These are phyloP conservation scores for Theileria orientalis DNA, from an alignment of 169 alveolate species.

Conservation along the genomic window DNA sequence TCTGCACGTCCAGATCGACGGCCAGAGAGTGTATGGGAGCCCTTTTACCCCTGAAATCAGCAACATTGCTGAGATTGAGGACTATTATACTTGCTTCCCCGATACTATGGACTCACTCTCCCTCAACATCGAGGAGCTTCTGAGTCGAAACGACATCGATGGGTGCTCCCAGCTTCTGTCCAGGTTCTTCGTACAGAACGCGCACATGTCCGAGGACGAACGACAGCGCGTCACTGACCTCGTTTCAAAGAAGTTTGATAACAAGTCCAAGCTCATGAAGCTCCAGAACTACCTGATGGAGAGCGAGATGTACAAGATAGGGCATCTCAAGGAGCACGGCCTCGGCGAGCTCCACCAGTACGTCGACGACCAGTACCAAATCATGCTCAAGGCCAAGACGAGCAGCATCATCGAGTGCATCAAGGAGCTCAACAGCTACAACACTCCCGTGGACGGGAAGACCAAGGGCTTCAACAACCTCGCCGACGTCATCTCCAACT, in stretches of 20 bases:
- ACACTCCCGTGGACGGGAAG: constrained; percentile 9
- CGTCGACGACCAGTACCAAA: constrained; percentile 54
- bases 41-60: constrained; percentile 46
- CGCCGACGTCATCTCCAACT: constrained; percentile 57
- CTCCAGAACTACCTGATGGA: constrained; percentile 16
- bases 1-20: constrained; percentile 40
- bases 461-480: constrained; percentile 45
- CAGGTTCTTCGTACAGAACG: background rate
- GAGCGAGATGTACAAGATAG: constrained; percentile 34
- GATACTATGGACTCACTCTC: constrained; percentile 11
- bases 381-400: constrained; percentile 58
- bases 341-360: constrained; percentile 45
- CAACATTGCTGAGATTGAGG: constrained; percentile 27
- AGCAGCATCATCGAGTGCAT: constrained; percentile 53
- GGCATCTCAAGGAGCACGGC: constrained; percentile 35
- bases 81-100: constrained; percentile 18
- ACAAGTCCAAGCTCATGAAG: constrained; percentile 22
- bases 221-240: background rate
- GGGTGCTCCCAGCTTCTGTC: constrained; percentile 32
- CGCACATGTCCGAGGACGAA: constrained; percentile 3
- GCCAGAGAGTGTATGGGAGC: constrained; percentile 51
- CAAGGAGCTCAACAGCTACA: constrained; percentile 43
- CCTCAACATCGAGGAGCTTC: constrained; percentile 8
- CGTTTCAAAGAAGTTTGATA: background rate
- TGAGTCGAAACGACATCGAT: constrained; percentile 36